Conservation (phyloP, 1,139 yeast genomes). For the Debaryomyces coudertii region DNA sequence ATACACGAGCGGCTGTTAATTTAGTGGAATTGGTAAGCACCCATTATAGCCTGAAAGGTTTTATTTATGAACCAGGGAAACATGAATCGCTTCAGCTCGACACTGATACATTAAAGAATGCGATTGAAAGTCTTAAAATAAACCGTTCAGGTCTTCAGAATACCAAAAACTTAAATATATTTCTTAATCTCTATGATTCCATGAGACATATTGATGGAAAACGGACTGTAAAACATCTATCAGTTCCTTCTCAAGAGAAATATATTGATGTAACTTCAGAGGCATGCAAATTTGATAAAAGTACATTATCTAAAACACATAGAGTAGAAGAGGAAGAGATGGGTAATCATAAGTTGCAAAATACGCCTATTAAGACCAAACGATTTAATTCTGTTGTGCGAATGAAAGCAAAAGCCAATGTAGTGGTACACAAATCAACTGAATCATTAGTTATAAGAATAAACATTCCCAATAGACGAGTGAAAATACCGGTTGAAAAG, state of each 20-base stretch:
- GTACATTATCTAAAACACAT: neutral
- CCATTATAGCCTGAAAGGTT: constrained; percentile 11
- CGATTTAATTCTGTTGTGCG: neutral
- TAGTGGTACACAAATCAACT: neutral
- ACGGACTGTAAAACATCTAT: neutral
- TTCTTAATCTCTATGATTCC: constrained; percentile 18
- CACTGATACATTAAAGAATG: constrained; percentile 4
- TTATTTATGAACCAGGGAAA: neutral
- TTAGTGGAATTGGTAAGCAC: constrained; percentile 34
- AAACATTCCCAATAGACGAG: neutral
- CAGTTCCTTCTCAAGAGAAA: neutral
- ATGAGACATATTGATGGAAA: constrained; percentile 13
- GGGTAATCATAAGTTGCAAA: neutral
- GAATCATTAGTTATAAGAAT: neutral
- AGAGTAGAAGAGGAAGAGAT: neutral
- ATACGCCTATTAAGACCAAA: neutral
- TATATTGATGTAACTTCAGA: neutral
- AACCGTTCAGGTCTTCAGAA: constrained; percentile 19
- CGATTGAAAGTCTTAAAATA: constrained; percentile 14
- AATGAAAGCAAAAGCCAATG: neutral
- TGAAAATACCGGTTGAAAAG: neutral
- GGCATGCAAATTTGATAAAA: neutral
- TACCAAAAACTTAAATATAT: constrained; percentile 15
- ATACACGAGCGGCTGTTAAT: constrained; percentile 38
- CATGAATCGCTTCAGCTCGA: constrained; percentile 2